Conservation (phyloP, 2,329 filamentous ascomycete genomes). For the Epichloe gansuensis region DNA sequence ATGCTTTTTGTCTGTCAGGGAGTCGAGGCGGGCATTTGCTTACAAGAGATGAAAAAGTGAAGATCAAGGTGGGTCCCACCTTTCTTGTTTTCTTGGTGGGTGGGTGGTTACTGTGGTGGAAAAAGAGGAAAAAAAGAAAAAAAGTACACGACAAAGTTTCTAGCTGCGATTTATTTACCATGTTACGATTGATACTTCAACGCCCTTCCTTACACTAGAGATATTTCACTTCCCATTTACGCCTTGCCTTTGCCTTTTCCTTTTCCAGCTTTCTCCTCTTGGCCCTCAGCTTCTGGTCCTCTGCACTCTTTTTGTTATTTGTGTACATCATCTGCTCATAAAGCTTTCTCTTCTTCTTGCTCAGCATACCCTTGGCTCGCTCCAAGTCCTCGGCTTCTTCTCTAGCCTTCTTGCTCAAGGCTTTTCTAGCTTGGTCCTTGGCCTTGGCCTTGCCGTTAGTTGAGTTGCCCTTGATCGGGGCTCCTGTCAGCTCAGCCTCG, state of each 20-base stretch:
- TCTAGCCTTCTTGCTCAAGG: constrained; percentile 56
- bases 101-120: background rate
- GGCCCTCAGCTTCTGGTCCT: constrained; percentile 72
- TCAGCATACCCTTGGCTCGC: constrained; percentile 94
- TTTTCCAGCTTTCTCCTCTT: constrained; percentile 90
- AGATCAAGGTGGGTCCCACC: background rate
- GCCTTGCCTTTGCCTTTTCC: constrained; percentile 32
- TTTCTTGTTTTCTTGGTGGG: background rate
- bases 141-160: no score
- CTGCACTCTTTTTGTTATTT: constrained; percentile 84
- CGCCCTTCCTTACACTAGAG: no score
- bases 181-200: background rate
- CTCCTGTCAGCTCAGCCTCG: constrained; percentile 79
- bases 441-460: constrained; percentile 41
- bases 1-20: background rate
- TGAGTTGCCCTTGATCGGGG: constrained; percentile 38
- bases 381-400: constrained; percentile 80
- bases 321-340: constrained; percentile 96
- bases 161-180: background rate
- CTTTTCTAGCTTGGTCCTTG: constrained; percentile 59
- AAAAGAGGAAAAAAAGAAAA: background rate
- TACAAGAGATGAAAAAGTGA: no score
- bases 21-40: no score
- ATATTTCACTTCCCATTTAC: constrained; percentile 8
- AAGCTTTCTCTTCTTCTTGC: constrained; percentile 93